A percentile compares a stretch with the other conserved stretches of the same genome.
phyloP scores from a whole-genome alignment of 2,329 filamentous ascomycete genomes.

The Phoma sp. region DNA sequence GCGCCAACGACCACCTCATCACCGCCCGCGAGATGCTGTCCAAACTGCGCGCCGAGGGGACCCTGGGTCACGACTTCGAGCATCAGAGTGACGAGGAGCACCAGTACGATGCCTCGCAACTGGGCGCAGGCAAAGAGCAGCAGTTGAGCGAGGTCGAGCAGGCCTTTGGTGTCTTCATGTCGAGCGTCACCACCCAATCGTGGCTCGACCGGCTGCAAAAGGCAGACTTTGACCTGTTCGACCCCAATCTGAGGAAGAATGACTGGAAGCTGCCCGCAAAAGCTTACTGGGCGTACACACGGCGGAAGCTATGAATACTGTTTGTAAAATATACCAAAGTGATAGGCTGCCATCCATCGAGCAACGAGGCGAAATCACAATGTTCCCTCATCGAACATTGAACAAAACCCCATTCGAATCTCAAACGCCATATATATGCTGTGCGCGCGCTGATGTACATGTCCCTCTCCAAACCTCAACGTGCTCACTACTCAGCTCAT shows the following conservation, averaged over 20 bases:
- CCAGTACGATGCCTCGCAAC: slow-evolving; percentile 55
- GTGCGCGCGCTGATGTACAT: not conserved
- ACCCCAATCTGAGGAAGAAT: slow-evolving; percentile 66
- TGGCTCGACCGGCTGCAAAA: slow-evolving; percentile 82
- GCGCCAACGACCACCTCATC: slow-evolving; percentile 94
- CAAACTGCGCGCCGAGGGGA: slow-evolving; percentile 75
- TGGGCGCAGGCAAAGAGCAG: slow-evolving; percentile 42
- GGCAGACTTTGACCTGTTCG: slow-evolving; percentile 83
- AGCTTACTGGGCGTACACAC: slow-evolving; percentile 67
- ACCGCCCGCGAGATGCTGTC: slow-evolving; percentile 91
- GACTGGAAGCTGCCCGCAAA: slow-evolving; percentile 91
- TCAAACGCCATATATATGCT: not conserved
- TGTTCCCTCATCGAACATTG: too few species aligned
- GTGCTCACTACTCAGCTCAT: slow-evolving; percentile 24
- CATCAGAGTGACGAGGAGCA: slow-evolving; percentile 79
- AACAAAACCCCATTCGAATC: too few species aligned
- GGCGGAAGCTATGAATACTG: slow-evolving; percentile 57
- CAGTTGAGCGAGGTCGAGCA: slow-evolving; percentile 65
- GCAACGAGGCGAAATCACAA: too few species aligned
- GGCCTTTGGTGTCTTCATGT: slow-evolving; percentile 81
- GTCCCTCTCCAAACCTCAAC: too few species aligned
- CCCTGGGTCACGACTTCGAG: slow-evolving; percentile 86
- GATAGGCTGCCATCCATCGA: too few species aligned
- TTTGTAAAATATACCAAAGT: too few species aligned
- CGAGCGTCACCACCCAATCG: slow-evolving; percentile 76